Conservation (phyloP, 148 eudicot species). For the Fagopyrum esculentum region DNA sequence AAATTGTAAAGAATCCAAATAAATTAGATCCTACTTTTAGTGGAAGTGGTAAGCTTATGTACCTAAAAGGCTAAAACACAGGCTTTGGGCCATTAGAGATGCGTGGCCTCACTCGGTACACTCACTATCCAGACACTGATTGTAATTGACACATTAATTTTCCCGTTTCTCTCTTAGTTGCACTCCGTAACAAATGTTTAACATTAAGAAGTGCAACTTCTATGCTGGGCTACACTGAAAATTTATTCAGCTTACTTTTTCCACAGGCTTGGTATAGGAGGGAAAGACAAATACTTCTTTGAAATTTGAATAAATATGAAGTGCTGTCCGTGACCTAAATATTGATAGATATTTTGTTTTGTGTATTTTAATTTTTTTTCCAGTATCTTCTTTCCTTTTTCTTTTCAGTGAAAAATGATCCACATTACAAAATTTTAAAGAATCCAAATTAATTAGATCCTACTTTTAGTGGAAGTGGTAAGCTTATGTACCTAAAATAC, state of each 20-base stretch:
- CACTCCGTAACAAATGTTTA: neutral
- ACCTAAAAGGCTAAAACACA: neutral
- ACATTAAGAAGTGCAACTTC: neutral
- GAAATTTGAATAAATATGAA: conserved; percentile 46
- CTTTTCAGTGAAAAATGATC: too few species aligned
- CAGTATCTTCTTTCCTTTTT: too few species aligned
- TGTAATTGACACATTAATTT: neutral
- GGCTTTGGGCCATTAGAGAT: neutral
- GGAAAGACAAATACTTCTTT: conserved; percentile 66
- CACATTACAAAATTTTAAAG: too few species aligned
- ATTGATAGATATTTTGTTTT: conserved; percentile 21
- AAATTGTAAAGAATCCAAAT: neutral
- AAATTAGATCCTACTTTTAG: neutral
- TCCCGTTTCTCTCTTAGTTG: neutral
- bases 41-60: neutral
- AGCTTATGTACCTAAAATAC: neutral
- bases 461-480: neutral
- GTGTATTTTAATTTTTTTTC: too few species aligned
- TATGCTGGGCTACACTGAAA: neutral
- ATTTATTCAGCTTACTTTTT: conserved; percentile 10
- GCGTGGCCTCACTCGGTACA: neutral
- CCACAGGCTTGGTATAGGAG: conserved; percentile 92
- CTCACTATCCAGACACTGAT: neutral
- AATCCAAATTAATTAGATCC: neutral
- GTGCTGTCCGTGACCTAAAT: conserved; percentile 54